Percentiles rank a stretch among this genome's conserved stretches.
Conservation (phyloP, 495 filamentous ascomycete genomes). For the Staphylotrichum longicolle region DNA sequence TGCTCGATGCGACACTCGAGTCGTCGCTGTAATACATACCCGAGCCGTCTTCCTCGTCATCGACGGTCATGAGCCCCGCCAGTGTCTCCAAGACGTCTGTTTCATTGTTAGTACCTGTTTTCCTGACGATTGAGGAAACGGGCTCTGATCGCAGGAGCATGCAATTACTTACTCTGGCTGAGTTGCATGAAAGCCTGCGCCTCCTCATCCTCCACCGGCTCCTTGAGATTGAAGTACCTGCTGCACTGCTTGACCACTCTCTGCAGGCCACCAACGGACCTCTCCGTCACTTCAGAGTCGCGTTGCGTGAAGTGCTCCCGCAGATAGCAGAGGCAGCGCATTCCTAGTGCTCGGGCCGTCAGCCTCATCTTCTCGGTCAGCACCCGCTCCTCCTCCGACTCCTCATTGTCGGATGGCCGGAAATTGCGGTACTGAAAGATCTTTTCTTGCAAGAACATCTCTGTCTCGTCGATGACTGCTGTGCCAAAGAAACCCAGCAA, state of each 20-base stretch:
- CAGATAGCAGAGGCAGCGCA: constrained; percentile 48
- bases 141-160: too few relatives aligned
- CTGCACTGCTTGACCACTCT: constrained; percentile 44
- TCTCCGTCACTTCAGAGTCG: constrained; percentile 41
- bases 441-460: constrained; percentile 54
- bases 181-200: constrained; percentile 40
- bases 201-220: constrained; percentile 38
- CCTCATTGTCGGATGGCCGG: constrained; percentile 24
- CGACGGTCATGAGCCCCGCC: constrained; percentile 45
- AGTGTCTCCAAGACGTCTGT: constrained; percentile 45
- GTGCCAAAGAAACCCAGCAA: constrained; percentile 63
- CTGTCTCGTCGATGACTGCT: constrained; percentile 52
- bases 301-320: constrained; percentile 44
- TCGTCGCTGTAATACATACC: constrained; percentile 51
- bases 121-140: too few relatives aligned
- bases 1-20: constrained; percentile 39
- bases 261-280: constrained; percentile 40
- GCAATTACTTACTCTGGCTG: constrained; percentile 39
- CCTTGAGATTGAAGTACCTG: constrained; percentile 40
- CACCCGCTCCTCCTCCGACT: constrained; percentile 26
- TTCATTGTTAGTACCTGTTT: constrained; percentile 21
- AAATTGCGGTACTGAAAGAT: constrained; percentile 48
- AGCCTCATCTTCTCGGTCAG: constrained; percentile 31
- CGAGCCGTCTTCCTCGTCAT: constrained; percentile 57
- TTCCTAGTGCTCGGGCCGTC: constrained; percentile 41